Evolutionary conservation across 1,284 basidiomycete genomes (phyloP).

Genomic region (Heterobasidion irregulare): DNA sequence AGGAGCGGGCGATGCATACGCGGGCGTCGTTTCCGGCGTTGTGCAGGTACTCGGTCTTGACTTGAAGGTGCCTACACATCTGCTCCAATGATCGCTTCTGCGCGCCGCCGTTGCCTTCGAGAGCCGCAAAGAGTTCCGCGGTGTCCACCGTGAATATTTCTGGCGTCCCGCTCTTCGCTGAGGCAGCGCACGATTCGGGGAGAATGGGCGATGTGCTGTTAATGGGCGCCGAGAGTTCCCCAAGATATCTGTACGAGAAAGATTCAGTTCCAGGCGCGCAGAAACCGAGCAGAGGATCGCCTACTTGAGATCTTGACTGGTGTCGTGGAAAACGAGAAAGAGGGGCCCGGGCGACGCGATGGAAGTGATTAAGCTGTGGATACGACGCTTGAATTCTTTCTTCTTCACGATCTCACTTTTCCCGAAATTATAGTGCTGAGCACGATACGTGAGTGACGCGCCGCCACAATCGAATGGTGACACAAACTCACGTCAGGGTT

Average conservation of each 20-base stretch:
- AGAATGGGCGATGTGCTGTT: conserved; percentile 44
- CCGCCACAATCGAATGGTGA: not conserved
- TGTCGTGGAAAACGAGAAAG: conserved; percentile 78
- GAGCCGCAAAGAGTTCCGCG: conserved; percentile 58
- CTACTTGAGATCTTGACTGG: conserved; percentile 64
- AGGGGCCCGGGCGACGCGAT: conserved; percentile 45
- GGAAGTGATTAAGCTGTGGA: conserved; percentile 39
- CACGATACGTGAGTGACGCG: not conserved
- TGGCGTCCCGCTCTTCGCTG: conserved; percentile 15
- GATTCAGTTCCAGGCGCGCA: not conserved
- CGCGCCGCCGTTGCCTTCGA: conserved; percentile 48
- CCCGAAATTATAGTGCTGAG: conserved; percentile 61
- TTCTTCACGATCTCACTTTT: conserved; percentile 43
- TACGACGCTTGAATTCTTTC: conserved; percentile 40
- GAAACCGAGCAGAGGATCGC: conserved; percentile 11
- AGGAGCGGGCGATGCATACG: conserved; percentile 30
- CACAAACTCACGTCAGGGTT: conserved; percentile 42
- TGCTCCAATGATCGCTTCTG: conserved; percentile 49
- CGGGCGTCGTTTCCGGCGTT: conserved; percentile 84
- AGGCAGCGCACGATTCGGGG: conserved; percentile 36
- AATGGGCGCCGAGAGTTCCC: conserved; percentile 28
- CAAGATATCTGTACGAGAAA: no score
- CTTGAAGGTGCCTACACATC: conserved; percentile 51
- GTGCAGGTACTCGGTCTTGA: conserved; percentile 52
- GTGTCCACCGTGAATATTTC: conserved; percentile 70